Percentiles rank a stretch among this genome's conserved stretches.
These are phyloP conservation scores for Trametes versicolor DNA, from an alignment of 1,284 basidiomycete species.

Conservation along the genomic window DNA sequence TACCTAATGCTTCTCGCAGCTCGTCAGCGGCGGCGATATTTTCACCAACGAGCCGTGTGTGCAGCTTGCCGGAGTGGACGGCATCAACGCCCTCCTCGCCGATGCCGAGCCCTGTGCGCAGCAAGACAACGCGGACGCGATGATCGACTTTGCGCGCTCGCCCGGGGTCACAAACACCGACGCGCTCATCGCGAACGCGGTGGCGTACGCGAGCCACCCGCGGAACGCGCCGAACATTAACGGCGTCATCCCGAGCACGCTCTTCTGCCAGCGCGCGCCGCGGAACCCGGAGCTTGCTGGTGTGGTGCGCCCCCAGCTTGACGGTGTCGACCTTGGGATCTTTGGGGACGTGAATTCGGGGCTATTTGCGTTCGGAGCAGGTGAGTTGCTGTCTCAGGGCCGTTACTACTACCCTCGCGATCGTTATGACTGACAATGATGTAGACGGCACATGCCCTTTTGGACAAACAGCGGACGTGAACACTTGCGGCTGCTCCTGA, in stretches of 20 bases:
- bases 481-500: slow-evolving; percentile 35
- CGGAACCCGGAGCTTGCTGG: slow-evolving; percentile 57
- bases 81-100: slow-evolving; percentile 54
- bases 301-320: slow-evolving; percentile 57
- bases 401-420: slow-evolving; percentile 17
- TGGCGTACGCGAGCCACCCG: slow-evolving; percentile 53
- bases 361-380: slow-evolving; percentile 42
- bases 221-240: slow-evolving; percentile 48
- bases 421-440: slow-evolving; percentile 15
- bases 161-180: slow-evolving; percentile 49
- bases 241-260: slow-evolving; percentile 48
- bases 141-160: slow-evolving; percentile 59
- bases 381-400: slow-evolving; percentile 28
- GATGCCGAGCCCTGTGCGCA: slow-evolving; percentile 56
- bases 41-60: slow-evolving; percentile 53
- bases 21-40: slow-evolving; percentile 49
- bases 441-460: slow-evolving; percentile 38
- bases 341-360: slow-evolving; percentile 39
- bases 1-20: not conserved
- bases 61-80: slow-evolving; percentile 49
- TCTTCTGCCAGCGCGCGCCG: slow-evolving; percentile 61
- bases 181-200: slow-evolving; percentile 52
- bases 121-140: slow-evolving; percentile 56
- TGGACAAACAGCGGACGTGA: slow-evolving; percentile 38
- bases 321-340: slow-evolving; percentile 46